Conservation (phyloP, 257 asterid species). For the Salvia miltiorrhiza region DNA sequence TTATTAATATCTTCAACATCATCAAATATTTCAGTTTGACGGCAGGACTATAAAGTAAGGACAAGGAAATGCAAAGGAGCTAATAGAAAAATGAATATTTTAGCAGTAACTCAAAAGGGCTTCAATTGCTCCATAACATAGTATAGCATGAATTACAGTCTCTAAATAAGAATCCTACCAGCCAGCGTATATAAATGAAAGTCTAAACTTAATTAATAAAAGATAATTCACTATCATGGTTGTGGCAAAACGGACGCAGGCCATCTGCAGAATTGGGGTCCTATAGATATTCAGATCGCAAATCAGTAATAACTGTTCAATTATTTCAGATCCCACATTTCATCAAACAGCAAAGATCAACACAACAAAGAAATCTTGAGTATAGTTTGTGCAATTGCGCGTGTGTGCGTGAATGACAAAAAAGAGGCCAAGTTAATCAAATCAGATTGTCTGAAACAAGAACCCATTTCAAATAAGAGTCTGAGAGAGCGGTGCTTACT, state of each 20-base stretch:
- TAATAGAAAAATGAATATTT: not conserved
- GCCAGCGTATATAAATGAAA: too few species aligned
- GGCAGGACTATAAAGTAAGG: not conserved
- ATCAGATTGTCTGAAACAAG: too few species aligned
- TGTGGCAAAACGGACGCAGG: too few species aligned
- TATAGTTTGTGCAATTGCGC: too few species aligned
- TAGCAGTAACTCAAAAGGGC: not conserved
- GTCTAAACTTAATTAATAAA: not conserved
- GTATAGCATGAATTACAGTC: too few species aligned
- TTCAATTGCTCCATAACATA: not conserved
- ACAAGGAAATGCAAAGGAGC: not conserved
- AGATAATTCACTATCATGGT: not conserved
- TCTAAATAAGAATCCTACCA: too few species aligned
- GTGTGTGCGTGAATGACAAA: too few species aligned
- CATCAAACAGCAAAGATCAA: constrained; percentile 15
- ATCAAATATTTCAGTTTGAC: not conserved
- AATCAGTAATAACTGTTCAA: not conserved
- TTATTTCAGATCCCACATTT: constrained; percentile 12
- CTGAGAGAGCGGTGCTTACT: constrained; percentile 13
- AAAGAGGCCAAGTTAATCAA: too few species aligned
- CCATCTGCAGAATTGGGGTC: too few species aligned
- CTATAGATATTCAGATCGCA: not conserved
- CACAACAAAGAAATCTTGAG: too few species aligned
- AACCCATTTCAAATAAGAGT: too few species aligned
- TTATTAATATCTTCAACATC: not conserved